These are phyloP conservation scores for Sclerotinia spermophila DNA, from an alignment of 2,329 filamentous ascomycete genomes.

Conservation along the genomic window DNA sequence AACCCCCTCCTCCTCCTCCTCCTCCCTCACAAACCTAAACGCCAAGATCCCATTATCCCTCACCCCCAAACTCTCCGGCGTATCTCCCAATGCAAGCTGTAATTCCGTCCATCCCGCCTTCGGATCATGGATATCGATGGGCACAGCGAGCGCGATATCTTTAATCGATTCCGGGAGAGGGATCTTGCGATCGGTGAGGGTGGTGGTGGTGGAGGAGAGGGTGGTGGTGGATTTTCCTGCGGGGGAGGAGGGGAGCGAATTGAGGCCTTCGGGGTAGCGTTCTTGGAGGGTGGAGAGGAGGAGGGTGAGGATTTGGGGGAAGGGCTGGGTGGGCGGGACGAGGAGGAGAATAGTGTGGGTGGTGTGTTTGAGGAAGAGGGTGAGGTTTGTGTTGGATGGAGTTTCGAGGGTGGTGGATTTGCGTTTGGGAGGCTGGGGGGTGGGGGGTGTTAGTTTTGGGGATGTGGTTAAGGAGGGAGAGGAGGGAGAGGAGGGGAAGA, in stretches of 20 bases:
- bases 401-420: neutral
- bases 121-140: conserved; percentile 45
- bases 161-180: conserved; percentile 37
- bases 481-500: neutral
- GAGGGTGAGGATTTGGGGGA: conserved; percentile 54
- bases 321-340: conserved; percentile 54
- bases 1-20: conserved; percentile 30
- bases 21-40: conserved; percentile 37
- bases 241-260: conserved; percentile 16
- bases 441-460: neutral
- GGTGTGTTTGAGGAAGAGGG: conserved; percentile 69
- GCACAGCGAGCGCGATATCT: conserved; percentile 46
- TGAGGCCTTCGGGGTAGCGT: conserved; percentile 52
- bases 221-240: conserved; percentile 27
- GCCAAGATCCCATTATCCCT: conserved; percentile 41
- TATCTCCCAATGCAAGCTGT: conserved; percentile 37
- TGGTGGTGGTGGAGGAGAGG: conserved; percentile 28
- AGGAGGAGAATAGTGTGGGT: conserved; percentile 68
- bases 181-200: conserved; percentile 28
- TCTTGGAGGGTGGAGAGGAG: conserved; percentile 57
- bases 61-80: conserved; percentile 38
- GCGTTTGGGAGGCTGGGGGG: conserved; percentile 1
- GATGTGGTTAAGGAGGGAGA: neutral
- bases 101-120: conserved; percentile 48
- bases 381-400: conserved; percentile 46